phyloP scores from a whole-genome alignment of 441 rosid genomes.

The Jatropha podagrica region DNA sequence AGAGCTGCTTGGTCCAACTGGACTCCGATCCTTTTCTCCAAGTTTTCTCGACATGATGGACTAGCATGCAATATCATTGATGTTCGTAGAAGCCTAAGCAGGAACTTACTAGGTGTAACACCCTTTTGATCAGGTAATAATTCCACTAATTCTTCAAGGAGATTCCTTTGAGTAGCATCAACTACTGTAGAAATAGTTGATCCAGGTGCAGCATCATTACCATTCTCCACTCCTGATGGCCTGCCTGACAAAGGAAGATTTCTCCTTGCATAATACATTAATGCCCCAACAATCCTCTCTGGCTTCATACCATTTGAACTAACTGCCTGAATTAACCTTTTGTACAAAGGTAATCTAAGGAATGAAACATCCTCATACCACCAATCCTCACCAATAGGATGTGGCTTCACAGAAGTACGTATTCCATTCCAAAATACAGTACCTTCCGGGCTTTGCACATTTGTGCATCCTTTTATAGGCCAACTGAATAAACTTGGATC shows the following conservation, averaged over 20 bases:
- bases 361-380: constrained; percentile 82
- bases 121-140: constrained; percentile 57
- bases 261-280: constrained; percentile 61
- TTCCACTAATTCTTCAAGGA: constrained; percentile 77
- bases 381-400: constrained; percentile 61
- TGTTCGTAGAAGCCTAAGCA: constrained; percentile 80
- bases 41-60: constrained; percentile 51
- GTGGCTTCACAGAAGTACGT: constrained; percentile 40
- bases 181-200: constrained; percentile 35
- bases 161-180: constrained; percentile 51
- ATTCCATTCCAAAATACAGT: constrained; percentile 76
- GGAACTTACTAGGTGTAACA: constrained; percentile 65
- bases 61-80: constrained; percentile 63
- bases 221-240: constrained; percentile 40
- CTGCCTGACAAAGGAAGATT: constrained; percentile 76
- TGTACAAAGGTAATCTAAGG: constrained; percentile 54
- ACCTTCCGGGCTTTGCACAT: constrained; percentile 35
- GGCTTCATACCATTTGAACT: constrained; percentile 57
- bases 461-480: constrained; percentile 52
- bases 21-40: constrained; percentile 71
- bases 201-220: constrained; percentile 30
- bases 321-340: constrained; percentile 60
- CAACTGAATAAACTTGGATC: constrained; percentile 69
- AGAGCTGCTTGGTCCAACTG: constrained; percentile 79
- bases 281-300: constrained; percentile 55